Evolutionary conservation across 1,284 basidiomycete species (phyloP), one percentile per base, ranked within the genome.

Genomic region (Limonomyces culmigenus): DNA sequence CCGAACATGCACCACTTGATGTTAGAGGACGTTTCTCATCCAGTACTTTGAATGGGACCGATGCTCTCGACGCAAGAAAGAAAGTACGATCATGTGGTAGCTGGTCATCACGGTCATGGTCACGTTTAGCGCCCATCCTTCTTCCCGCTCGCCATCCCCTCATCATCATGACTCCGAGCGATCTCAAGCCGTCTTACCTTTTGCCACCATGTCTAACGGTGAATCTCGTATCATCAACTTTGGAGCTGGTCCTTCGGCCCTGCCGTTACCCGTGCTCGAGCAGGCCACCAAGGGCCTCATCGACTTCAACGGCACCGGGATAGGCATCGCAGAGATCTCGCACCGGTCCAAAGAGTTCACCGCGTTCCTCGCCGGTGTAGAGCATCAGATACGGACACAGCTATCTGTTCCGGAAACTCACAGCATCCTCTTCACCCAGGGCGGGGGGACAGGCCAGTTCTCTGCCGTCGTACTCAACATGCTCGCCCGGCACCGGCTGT

Each of bases 301-400:
- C 49, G 81, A 95, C 60, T 96, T 91, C 58, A 63, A 76, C 39
- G 67, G 67, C 34, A 91, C 85, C 3, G 92, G 91, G 23, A 91
- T 96, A 46, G 91, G 91, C 34, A 74, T 96, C 50, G 84, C 86
- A 35, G 91, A 96, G 58, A 74, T 95, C 50, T 91, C 85, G 2
- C 91, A 96, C 55, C 81, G 91, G 43, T 88, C 87, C 30, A 76
- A 83, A 48, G 80, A 89, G 47, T 96, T 96, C 56, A 68, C 70
- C 39, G 60, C 65, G 13, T 81, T 80, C 53, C 57, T 89, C 44
- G 59, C 65, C 41, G 62, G 68, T 31, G 67, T 86, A 45, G 80
- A 86, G 51, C 53, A 60, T 33, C 68, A 72, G 51, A 71, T 85
- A 42, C 74, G 86, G 42, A 62, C 58, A 8, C 75, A 89, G 46